Conservation (phyloP, 495 filamentous ascomycete genomes). For the Tuber magnatum region DNA sequence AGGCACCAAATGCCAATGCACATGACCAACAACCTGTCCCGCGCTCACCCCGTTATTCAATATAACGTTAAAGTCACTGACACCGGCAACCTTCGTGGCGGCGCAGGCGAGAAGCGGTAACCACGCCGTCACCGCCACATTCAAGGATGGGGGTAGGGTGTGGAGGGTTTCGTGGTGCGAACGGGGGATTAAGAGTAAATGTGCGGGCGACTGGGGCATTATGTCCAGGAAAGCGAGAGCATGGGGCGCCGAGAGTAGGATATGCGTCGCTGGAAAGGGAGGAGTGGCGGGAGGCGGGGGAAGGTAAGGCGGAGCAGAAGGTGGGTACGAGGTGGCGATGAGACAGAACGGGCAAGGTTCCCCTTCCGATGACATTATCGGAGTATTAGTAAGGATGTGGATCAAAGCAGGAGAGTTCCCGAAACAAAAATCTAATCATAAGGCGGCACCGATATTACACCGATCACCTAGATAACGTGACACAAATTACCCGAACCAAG, state of each 20-base stretch:
- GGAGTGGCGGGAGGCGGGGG: background rate
- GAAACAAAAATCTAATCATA: background rate
- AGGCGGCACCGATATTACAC: background rate
- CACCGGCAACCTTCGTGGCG: conserved; percentile 55
- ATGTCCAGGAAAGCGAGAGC: conserved; percentile 86
- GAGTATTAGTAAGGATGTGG: background rate
- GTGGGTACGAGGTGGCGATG: background rate
- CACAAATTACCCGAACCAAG: background rate
- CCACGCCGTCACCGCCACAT: conserved; percentile 54
- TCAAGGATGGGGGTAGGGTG: background rate
- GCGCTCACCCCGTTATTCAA: conserved; percentile 87
- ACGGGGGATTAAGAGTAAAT: conserved; percentile 69
- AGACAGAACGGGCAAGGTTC: background rate
- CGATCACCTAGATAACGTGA: background rate
- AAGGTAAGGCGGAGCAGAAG: background rate
- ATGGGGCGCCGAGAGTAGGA: conserved; percentile 65
- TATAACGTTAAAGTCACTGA: conserved; percentile 81
- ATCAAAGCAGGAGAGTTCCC: background rate
- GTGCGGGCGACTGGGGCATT: conserved; percentile 70
- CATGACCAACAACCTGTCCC: conserved; percentile 83
- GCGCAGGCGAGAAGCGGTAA: conserved; percentile 67
- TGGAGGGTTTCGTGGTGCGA: conserved; percentile 41
- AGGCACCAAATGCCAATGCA: conserved; percentile 90
- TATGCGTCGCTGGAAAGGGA: conserved; percentile 49
- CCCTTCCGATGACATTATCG: background rate